A percentile compares a stretch with the other conserved stretches of the same genome.
These are phyloP conservation scores for Aspergillus hiratsukae DNA, from an alignment of 2,329 filamentous ascomycete genomes.

Conservation along the genomic window DNA sequence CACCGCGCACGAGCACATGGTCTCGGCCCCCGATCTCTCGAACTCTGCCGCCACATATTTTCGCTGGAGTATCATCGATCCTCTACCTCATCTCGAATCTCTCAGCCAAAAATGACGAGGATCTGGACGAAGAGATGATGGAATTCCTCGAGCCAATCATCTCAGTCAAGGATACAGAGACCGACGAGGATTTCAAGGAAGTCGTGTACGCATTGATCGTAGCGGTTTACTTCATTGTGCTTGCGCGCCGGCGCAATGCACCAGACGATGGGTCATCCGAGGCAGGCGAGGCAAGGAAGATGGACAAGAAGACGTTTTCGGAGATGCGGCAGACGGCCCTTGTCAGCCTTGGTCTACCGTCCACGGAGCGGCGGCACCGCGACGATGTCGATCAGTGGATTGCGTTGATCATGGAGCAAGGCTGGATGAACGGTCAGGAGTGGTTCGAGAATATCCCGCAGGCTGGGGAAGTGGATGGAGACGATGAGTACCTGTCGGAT, in stretches of 20 bases:
- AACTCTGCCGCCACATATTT: conserved; percentile 65
- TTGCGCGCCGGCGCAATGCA: conserved; percentile 47
- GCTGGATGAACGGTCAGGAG: conserved; percentile 55
- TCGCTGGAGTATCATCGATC: conserved; percentile 64
- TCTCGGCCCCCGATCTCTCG: conserved; percentile 36
- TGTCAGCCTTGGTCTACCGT: conserved; percentile 30
- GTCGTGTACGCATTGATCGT: conserved; percentile 36
- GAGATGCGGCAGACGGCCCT: conserved; percentile 39
- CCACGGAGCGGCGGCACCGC: conserved; percentile 40
- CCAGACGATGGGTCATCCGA: conserved; percentile 1
- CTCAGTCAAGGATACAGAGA: conserved; percentile 40
- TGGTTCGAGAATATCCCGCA: conserved; percentile 60
- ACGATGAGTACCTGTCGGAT: conserved; percentile 30
- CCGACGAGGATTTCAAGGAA: conserved; percentile 44
- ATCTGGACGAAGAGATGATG: conserved; percentile 36
- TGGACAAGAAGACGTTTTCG: conserved; percentile 39
- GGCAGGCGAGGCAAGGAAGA: conserved; percentile 23
- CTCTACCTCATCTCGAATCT: conserved; percentile 43
- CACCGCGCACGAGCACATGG: conserved; percentile 32
- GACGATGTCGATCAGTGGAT: conserved; percentile 61
- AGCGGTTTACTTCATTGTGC: conserved; percentile 42
- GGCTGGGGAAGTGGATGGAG: conserved; percentile 32
- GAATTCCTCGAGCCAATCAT: conserved; percentile 38
- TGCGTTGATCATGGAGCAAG: conserved; percentile 47
- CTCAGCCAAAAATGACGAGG: conserved; percentile 46